Evolutionary conservation across 2,329 filamentous ascomycete species (phyloP).

Genomic region (Pyricularia pennisetigena): DNA sequence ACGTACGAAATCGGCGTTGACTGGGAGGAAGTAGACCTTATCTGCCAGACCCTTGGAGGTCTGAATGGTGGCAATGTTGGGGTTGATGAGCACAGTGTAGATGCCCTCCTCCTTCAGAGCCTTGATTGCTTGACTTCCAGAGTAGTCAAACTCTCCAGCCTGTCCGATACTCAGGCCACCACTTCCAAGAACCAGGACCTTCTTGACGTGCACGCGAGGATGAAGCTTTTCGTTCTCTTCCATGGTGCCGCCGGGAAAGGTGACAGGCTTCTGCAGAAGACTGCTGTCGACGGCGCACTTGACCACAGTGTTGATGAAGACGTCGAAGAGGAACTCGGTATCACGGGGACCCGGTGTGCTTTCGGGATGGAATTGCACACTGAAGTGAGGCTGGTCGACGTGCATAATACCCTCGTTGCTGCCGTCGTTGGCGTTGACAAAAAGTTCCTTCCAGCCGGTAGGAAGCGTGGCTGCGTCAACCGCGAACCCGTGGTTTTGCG

Average conservation of each 20-base stretch:
- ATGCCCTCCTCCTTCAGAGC: conserved; percentile 96
- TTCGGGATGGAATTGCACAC: conserved; percentile 98
- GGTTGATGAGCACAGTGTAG: conserved; percentile 97
- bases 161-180: conserved; percentile 96
- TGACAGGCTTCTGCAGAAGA: conserved; percentile 62
- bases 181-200: conserved; percentile 87
- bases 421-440: conserved; percentile 95
- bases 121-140: conserved; percentile 96
- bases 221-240: conserved; percentile 69
- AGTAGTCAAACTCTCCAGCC: conserved; percentile 98
- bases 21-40: conserved; percentile 97
- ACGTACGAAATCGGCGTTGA: conserved; percentile 93
- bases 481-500: conserved; percentile 95
- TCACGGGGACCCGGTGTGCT: conserved; percentile 92
- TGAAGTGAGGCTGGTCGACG: conserved; percentile 79
- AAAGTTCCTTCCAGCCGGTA: conserved; percentile 81
- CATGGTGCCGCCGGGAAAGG: conserved; percentile 76
- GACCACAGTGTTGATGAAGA: conserved; percentile 81
- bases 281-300: conserved; percentile 58
- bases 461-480: conserved; percentile 73
- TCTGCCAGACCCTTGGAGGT: conserved; percentile 96
- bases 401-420: conserved; percentile 98
- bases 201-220: conserved; percentile 79
- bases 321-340: conserved; percentile 94
- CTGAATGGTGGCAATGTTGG: conserved; percentile 97